Percentiles rank a stretch among this genome's conserved stretches.
Conservation (phyloP, 2,329 filamentous ascomycete species). For the Fusarium caatingaense region DNA sequence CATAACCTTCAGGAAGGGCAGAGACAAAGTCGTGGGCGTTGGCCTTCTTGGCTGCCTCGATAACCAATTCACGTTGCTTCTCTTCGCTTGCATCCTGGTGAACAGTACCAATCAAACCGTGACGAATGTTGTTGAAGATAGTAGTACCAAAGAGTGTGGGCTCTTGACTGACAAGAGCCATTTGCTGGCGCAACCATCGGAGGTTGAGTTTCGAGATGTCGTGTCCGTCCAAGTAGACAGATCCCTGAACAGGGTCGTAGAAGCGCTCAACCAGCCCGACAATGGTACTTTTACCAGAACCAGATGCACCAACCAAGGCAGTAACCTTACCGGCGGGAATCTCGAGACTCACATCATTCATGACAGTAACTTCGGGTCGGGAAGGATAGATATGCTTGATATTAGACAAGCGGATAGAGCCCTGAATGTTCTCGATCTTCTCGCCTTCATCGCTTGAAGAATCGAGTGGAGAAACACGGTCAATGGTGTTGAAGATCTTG, state of each 20-base stretch:
- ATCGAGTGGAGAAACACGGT: constrained; percentile 86
- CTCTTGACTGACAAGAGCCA: constrained; percentile 93
- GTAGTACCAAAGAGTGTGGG: constrained; percentile 90
- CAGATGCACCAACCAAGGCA: constrained; percentile 92
- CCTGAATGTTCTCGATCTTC: constrained; percentile 77
- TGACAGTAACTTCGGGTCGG: constrained; percentile 87
- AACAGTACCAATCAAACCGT: constrained; percentile 87
- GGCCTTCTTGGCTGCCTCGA: constrained; percentile 86
- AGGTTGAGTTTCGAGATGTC: constrained; percentile 86
- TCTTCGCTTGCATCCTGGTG: constrained; percentile 75
- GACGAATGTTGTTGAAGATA: constrained; percentile 89
- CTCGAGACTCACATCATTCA: constrained; percentile 81
- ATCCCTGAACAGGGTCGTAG: constrained; percentile 87
- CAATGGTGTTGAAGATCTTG: constrained; percentile 96
- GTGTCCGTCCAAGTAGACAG: constrained; percentile 83
- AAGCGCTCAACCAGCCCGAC: constrained; percentile 94
- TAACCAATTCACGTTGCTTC: constrained; percentile 75
- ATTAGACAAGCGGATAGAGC: constrained; percentile 81
- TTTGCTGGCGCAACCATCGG: constrained; percentile 90
- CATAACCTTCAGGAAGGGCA: constrained; percentile 84
- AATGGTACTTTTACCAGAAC: constrained; percentile 94
- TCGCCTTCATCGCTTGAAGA: constrained; percentile 76
- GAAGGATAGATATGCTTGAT: constrained; percentile 96
- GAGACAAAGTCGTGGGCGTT: constrained; percentile 95
- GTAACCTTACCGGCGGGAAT: constrained; percentile 93